These are phyloP conservation scores for Teratosphaeria epicoccoides DNA, from an alignment of 2,329 filamentous ascomycete species.

Conservation along the genomic window DNA sequence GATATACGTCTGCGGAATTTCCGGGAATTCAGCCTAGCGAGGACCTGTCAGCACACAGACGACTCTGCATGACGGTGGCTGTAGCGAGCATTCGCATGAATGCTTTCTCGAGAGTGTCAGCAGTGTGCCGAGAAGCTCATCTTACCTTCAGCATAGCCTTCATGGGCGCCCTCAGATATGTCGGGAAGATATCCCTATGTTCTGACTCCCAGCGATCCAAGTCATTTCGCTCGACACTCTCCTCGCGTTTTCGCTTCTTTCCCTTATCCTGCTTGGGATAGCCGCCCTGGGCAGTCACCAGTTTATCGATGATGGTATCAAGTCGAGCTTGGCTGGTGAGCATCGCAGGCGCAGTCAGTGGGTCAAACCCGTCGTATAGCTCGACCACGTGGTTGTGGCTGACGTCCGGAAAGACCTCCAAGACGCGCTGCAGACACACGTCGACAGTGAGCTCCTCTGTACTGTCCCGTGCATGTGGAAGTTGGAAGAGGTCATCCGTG, in stretches of 20 bases:
- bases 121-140: neutral
- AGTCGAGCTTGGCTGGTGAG: slow-evolving; percentile 11
- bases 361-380: slow-evolving; percentile 15
- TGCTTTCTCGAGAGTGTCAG: neutral
- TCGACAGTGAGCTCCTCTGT: slow-evolving; percentile 11
- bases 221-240: slow-evolving; percentile 14
- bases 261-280: slow-evolving; percentile 24
- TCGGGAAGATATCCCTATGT: slow-evolving; percentile 10
- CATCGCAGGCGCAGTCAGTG: slow-evolving; percentile 1
- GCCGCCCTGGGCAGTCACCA: slow-evolving; percentile 11
- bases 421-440: slow-evolving; percentile 17
- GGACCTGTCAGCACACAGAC: neutral
- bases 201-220: slow-evolving; percentile 13
- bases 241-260: slow-evolving; percentile 21
- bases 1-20: slow-evolving; percentile 29
- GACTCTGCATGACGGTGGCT: neutral
- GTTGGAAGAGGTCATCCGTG: neutral
- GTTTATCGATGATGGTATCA: slow-evolving; percentile 20
- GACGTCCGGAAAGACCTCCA: slow-evolving; percentile 26
- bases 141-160: slow-evolving; percentile 24
- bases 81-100: too few species aligned
- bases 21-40: slow-evolving; percentile 29
- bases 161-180: slow-evolving; percentile 11
- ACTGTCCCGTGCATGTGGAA: neutral
- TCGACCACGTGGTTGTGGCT: slow-evolving; percentile 20